Evolutionary conservation across 2,329 filamentous ascomycete species (phyloP).

Genomic region (Paecilomyces sp.): DNA sequence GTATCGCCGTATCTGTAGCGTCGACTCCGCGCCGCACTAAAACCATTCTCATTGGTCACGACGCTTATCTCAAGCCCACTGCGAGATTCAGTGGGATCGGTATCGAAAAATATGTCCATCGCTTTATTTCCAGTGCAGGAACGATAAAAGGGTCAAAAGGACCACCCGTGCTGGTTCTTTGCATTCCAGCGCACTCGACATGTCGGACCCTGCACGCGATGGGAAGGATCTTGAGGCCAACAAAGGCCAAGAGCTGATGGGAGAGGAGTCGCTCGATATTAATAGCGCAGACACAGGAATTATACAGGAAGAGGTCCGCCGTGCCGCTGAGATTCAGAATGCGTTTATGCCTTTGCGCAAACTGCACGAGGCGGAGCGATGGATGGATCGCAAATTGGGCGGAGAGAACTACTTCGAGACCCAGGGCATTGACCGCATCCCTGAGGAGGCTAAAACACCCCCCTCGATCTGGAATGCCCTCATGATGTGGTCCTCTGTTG

Average conservation of each 20-base stretch:
- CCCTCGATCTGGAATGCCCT: conserved; percentile 38
- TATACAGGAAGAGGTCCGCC: neutral
- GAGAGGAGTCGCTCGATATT: neutral
- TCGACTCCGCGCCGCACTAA: neutral
- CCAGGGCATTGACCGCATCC: conserved; percentile 42
- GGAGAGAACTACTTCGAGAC: conserved; percentile 41
- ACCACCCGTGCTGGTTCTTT: neutral
- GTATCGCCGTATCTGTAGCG: neutral
- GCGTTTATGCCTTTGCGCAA: neutral
- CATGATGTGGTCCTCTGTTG: conserved; percentile 39
- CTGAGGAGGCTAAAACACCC: conserved; percentile 36
- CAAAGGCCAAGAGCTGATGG: neutral
- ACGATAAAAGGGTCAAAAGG: neutral
- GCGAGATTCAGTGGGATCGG: neutral
- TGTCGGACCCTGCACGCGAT: neutral
- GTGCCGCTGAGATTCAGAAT: neutral
- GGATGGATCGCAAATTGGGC: conserved; percentile 36
- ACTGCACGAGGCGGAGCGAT: neutral
- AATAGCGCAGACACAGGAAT: neutral
- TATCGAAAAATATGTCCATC: neutral
- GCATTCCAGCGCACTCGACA: neutral
- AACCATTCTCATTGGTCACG: neutral
- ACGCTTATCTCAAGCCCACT: neutral
- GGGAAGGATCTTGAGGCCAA: neutral
- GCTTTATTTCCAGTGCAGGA: neutral